Evolutionary conservation across 345 rosid genomes (phyloP).

Genomic region (Hibiscus tridactylites): DNA sequence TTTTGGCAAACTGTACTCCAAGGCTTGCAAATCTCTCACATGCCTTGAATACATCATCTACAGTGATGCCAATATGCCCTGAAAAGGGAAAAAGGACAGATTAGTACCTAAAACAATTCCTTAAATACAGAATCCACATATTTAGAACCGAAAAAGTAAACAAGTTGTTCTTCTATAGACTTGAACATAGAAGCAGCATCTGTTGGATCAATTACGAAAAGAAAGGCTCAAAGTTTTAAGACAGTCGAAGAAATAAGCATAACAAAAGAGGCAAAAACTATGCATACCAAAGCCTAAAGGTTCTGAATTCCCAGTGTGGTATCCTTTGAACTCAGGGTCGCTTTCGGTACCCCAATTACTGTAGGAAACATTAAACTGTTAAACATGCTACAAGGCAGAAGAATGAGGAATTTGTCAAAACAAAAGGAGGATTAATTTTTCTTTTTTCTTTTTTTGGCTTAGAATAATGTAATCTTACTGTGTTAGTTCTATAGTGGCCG

Average conservation of each 20-base stretch:
- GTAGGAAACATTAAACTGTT: constrained; percentile 20
- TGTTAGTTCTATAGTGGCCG: constrained; percentile 81
- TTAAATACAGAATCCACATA: not conserved
- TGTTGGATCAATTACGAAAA: too few species aligned
- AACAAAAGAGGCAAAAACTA: not conserved
- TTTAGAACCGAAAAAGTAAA: too few species aligned
- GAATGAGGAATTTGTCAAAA: not conserved
- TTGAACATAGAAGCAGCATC: too few species aligned
- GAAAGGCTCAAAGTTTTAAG: not conserved
- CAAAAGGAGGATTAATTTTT: too few species aligned
- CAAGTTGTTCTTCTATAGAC: too few species aligned
- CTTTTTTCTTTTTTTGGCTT: too few species aligned
- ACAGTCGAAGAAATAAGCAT: not conserved
- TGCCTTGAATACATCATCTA: constrained; percentile 87
- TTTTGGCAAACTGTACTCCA: constrained; percentile 90
- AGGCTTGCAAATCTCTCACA: constrained; percentile 82
- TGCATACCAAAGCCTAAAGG: constrained; percentile 84
- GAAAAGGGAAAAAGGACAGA: constrained; percentile 5
- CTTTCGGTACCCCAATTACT: constrained; percentile 98
- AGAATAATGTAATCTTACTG: constrained; percentile 42
- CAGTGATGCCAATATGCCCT: constrained; percentile 96
- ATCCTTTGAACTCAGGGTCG: constrained; percentile 83
- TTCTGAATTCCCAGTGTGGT: constrained; percentile 90
- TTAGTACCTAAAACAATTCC: not conserved
- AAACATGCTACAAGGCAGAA: not conserved